These are phyloP conservation scores for Stephania yunnanensis DNA, from an alignment of 164 flowering plant species.

Conservation along the genomic window DNA sequence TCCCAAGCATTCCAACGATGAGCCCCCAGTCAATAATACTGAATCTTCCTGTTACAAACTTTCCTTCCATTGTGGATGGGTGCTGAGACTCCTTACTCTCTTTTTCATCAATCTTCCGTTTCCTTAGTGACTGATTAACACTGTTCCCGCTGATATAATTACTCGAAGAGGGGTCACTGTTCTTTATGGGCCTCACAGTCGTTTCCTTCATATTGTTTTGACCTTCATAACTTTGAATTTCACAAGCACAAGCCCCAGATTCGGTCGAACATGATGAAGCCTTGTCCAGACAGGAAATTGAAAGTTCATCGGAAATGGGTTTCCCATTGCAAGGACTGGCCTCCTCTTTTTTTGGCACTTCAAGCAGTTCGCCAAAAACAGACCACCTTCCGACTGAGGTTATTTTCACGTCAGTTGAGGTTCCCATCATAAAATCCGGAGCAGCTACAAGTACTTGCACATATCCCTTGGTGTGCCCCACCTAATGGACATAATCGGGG, in stretches of 20 bases:
- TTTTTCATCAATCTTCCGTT: slow-evolving; percentile 31
- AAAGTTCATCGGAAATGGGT: slow-evolving; percentile 9
- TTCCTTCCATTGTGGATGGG: slow-evolving; percentile 10
- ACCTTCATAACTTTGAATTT: slow-evolving; percentile 29
- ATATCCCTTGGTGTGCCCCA: slow-evolving; percentile 97
- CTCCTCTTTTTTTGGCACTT: slow-evolving; percentile 27
- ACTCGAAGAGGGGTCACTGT: slow-evolving; percentile 17
- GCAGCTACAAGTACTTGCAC: slow-evolving; percentile 83
- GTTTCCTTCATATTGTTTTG: slow-evolving; percentile 13
- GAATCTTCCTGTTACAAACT: slow-evolving; percentile 19
- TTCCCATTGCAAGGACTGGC: slow-evolving; percentile 11
- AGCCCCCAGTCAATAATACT: slow-evolving; percentile 45
- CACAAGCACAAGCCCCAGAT: slow-evolving; percentile 46
- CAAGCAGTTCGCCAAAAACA: slow-evolving; percentile 88
- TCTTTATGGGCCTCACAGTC: slow-evolving; percentile 7
- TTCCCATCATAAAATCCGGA: slow-evolving; percentile 71
- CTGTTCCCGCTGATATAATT: slow-evolving; percentile 11
- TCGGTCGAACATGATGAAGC: slow-evolving; percentile 27
- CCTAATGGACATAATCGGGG: slow-evolving; percentile 36
- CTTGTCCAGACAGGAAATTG: slow-evolving; percentile 3
- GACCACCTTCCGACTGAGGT: slow-evolving; percentile 99
- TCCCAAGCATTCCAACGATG: slow-evolving; percentile 48
- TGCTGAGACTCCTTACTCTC: slow-evolving; percentile 16
- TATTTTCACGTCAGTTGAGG: slow-evolving; percentile 73
- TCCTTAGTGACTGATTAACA: slow-evolving; percentile 47